phyloP scores from a whole-genome alignment of 441 rosid species.

The Adansonia gregorii region DNA sequence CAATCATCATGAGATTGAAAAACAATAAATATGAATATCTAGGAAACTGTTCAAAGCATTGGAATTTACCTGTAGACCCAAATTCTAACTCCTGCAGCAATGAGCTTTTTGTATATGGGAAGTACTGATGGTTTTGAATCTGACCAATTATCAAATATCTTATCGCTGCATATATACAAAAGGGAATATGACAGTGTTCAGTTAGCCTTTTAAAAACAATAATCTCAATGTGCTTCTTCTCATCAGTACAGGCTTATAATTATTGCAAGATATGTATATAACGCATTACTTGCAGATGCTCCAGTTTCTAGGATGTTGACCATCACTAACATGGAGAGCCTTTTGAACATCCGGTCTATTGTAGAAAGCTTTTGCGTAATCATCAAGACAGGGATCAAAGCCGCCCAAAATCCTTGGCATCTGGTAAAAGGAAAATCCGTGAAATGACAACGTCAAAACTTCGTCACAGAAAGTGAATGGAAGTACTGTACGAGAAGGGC shows the following conservation, averaged over 20 bases:
- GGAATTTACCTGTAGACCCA: constrained; percentile 78
- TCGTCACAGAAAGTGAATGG: background rate
- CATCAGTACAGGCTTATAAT: too few relatives aligned
- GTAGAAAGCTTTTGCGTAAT: constrained; percentile 66
- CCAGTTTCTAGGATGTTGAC: constrained; percentile 64
- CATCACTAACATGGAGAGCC: constrained; percentile 81
- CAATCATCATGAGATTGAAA: background rate
- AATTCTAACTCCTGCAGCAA: constrained; percentile 62
- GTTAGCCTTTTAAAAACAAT: background rate
- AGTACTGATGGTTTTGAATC: constrained; percentile 58
- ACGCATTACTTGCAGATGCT: constrained; percentile 76
- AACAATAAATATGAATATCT: background rate
- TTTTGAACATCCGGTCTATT: constrained; percentile 76
- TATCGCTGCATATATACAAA: constrained; percentile 37
- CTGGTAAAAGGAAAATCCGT: constrained; percentile 36
- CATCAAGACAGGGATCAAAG: constrained; percentile 80
- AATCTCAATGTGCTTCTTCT: too few relatives aligned
- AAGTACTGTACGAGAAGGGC: too few relatives aligned
- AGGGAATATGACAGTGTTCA: background rate
- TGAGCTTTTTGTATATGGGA: constrained; percentile 75
- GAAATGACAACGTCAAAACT: background rate
- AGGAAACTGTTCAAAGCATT: constrained; percentile 2
- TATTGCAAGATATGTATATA: background rate
- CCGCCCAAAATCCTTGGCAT: constrained; percentile 80
- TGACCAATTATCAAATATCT: constrained; percentile 50